These are phyloP conservation scores for Cladosporium sp. DNA, from an alignment of 2,329 filamentous ascomycete species.

Conservation along the genomic window DNA sequence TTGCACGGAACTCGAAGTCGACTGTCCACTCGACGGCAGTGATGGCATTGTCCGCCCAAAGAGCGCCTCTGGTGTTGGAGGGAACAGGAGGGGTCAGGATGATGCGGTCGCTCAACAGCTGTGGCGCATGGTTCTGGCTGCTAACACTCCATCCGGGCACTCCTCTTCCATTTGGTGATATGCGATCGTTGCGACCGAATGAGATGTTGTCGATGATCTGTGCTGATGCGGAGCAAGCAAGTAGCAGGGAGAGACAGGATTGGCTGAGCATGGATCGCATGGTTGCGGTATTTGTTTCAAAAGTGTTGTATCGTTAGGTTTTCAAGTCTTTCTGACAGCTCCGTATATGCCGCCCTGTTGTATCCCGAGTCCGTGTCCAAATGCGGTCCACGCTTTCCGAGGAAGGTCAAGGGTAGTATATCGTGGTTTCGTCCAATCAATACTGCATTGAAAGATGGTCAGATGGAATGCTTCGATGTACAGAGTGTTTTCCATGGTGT, in stretches of 20 bases:
- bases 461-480: too few species aligned
- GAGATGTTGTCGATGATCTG: slow-evolving; percentile 47
- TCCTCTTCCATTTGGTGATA: slow-evolving; percentile 56
- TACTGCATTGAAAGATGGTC: too few species aligned
- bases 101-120: slow-evolving; percentile 77
- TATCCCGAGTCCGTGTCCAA: background rate
- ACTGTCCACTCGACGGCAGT: slow-evolving; percentile 62
- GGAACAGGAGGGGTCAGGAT: slow-evolving; percentile 86
- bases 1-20: slow-evolving; percentile 82
- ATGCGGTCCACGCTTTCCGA: too few species aligned
- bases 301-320: background rate
- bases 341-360: background rate
- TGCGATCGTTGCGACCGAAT: slow-evolving; percentile 67
- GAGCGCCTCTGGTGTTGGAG: slow-evolving; percentile 74
- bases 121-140: slow-evolving; percentile 52
- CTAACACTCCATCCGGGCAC: slow-evolving; percentile 54
- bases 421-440: too few species aligned
- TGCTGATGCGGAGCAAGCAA: slow-evolving; percentile 21
- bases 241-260: slow-evolving; percentile 22
- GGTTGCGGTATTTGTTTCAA: background rate
- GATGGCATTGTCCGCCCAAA: slow-evolving; percentile 69
- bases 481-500: background rate
- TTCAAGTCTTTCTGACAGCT: background rate
- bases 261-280: slow-evolving; percentile 12
- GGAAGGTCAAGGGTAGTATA: too few species aligned